A percentile compares a stretch with the other conserved stretches of the same genome.
Evolutionary conservation across 2,329 filamentous ascomycete species (phyloP).

Genomic region (Colletotrichum falcatum): DNA sequence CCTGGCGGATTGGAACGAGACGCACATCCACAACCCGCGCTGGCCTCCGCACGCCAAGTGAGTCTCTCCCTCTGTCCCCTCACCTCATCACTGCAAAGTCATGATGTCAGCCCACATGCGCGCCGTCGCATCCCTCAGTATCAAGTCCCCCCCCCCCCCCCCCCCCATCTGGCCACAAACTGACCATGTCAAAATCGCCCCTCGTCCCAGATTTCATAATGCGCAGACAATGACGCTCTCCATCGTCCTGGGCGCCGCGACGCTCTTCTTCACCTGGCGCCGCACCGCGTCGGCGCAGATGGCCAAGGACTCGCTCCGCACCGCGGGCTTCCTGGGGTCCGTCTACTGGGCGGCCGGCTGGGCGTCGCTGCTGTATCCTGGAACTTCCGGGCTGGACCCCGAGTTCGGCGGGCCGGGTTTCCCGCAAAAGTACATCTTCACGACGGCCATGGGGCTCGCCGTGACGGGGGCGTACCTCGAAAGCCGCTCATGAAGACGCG

Average conservation of each 20-base stretch:
- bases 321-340: conserved; percentile 52
- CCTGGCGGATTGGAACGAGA: conserved; percentile 55
- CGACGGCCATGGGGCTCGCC: conserved; percentile 24
- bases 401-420: conserved; percentile 59
- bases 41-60: conserved; percentile 61
- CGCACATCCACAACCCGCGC: conserved; percentile 57
- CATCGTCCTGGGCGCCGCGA: conserved; percentile 52
- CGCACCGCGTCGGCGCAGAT: conserved; percentile 42
- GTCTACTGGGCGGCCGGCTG: conserved; percentile 58
- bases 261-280: conserved; percentile 56
- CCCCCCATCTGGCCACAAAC: too few relatives aligned
- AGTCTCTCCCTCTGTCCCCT: conserved; percentile 28
- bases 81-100: neutral
- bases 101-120: neutral
- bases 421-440: conserved; percentile 49
- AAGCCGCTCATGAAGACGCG: conserved; percentile 9
- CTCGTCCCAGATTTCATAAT: conserved; percentile 55
- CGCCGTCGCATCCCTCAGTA: neutral
- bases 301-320: conserved; percentile 48
- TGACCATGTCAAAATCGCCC: neutral
- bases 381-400: conserved; percentile 55
- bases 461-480: conserved; percentile 33
- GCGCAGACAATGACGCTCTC: conserved; percentile 58
- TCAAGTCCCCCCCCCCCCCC: too few relatives aligned
- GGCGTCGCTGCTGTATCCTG: conserved; percentile 52